phyloP scores from a whole-genome alignment of 2,329 filamentous ascomycete genomes.

The Orbilia brochopaga region DNA sequence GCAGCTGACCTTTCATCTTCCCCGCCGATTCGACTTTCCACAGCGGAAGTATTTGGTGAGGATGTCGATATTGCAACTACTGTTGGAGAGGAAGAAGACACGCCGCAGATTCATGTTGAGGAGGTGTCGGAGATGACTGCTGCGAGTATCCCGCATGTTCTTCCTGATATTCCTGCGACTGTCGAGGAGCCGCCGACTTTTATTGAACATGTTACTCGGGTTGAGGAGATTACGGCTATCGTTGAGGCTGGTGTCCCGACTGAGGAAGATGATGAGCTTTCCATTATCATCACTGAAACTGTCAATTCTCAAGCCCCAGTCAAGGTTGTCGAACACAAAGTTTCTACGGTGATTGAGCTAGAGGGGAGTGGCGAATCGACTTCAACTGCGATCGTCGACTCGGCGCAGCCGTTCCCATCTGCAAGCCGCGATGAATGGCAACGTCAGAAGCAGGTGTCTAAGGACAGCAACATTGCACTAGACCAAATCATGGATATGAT shows the following conservation, averaged over 20 bases:
- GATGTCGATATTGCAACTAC: neutral
- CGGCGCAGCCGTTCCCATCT: slow-evolving; percentile 20
- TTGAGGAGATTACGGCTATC: neutral
- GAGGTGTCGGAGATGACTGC: slow-evolving; percentile 6
- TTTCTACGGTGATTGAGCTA: neutral
- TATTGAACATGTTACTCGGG: neutral
- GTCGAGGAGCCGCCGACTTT: slow-evolving; percentile 22
- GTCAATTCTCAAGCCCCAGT: neutral
- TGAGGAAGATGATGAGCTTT: neutral
- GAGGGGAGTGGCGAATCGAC: too few relatives aligned
- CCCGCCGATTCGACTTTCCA: slow-evolving; percentile 9
- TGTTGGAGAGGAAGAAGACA: neutral
- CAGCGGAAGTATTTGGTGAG: neutral
- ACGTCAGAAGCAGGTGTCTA: slow-evolving; percentile 64
- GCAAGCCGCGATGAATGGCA: slow-evolving; percentile 66
- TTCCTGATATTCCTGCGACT: neutral
- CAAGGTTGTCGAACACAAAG: neutral
- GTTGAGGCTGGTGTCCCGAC: neutral
- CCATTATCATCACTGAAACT: neutral
- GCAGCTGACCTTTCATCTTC: slow-evolving; percentile 9
- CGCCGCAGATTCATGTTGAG: neutral
- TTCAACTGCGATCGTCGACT: neutral
- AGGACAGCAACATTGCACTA: slow-evolving; percentile 63
- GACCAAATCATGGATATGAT: slow-evolving; percentile 73
- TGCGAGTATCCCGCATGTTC: neutral